These are phyloP conservation scores for Sclerotinia spermophila DNA, from an alignment of 2,329 filamentous ascomycete genomes.

Conservation along the genomic window DNA sequence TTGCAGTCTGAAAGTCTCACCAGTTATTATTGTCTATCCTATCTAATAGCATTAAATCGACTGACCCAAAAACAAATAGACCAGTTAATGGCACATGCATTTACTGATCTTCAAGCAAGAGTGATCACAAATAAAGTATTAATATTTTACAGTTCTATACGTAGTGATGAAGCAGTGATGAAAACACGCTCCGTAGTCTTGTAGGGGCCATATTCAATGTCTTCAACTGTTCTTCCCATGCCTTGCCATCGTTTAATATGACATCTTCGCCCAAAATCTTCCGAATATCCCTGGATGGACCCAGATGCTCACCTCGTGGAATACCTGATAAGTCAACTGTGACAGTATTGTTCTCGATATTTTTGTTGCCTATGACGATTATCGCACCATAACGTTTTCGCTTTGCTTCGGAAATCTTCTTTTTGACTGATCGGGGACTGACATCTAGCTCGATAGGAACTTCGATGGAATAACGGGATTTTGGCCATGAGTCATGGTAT, in stretches of 20 bases:
- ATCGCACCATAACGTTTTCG: slow-evolving; percentile 69
- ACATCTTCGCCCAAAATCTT: background rate
- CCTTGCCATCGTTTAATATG: background rate
- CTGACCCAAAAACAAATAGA: no score
- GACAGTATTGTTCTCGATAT: slow-evolving; percentile 57
- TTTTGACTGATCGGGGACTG: slow-evolving; percentile 56
- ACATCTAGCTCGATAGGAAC: slow-evolving; percentile 68
- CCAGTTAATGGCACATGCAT: background rate
- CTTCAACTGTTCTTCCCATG: slow-evolving; percentile 9
- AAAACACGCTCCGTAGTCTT: background rate
- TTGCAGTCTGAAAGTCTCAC: background rate
- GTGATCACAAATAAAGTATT: background rate
- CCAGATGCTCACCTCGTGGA: slow-evolving; percentile 15
- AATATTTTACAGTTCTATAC: slow-evolving; percentile 9
- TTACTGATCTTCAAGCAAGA: background rate
- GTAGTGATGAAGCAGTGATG: slow-evolving; percentile 8
- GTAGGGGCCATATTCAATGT: background rate
- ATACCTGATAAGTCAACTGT: slow-evolving; percentile 44
- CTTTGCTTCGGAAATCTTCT: slow-evolving; percentile 72
- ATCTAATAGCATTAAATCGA: background rate
- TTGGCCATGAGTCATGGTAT: slow-evolving; percentile 25
- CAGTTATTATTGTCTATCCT: background rate
- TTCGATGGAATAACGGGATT: slow-evolving; percentile 18
- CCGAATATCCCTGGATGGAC: background rate
- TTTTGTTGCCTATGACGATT: slow-evolving; percentile 65